Base-by-base conservation (phyloP, 2,329 filamentous ascomycete genomes). In the Aspergillus quadrilineatus region DNA sequence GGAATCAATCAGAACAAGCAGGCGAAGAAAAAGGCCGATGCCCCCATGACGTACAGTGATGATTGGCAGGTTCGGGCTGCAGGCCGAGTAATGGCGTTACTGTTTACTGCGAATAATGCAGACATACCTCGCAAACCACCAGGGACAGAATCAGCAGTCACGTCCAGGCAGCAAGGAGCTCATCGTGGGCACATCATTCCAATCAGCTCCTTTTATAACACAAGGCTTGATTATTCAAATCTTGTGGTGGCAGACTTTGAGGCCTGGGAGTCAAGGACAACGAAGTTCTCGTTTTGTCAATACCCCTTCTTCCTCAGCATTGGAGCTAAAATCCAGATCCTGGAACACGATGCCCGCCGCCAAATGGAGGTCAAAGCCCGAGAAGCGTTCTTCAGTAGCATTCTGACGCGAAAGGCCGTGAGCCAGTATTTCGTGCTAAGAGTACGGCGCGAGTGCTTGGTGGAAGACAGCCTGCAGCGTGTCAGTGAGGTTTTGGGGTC, bases 271-370 rank as follows among this genome's bases (percentile, higher is more conserved):
- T 82, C 84, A 4, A 87, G 83, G 61, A 82, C 82, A 50, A 81
- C 82, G 17, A 90, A 86, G 63, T 96, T 96, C 69, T 84, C 89
- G 0, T 96, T 97, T 68, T 96, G 92, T 69, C 90, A 96, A 69
- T 96, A 95, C 66, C 91, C 92, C 0, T 95, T 96, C 67, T 87
- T 96, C 63, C 80, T 97, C 41, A 96, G 91, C 60, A 92, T 97
- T 62, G 92, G 90, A 79, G 89, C 92, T 29, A 97, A 97, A 73
- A 96, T 94, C 57, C 88, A 88, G 62, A 93, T 96, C 46, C 79
- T 96, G 65, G 91, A 96, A 68, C 85, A 95, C 66, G 92, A 97
- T 72, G 90, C 91, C 6, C 85, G 87, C 60, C 84, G 92, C 6
- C 91, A 96, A 72, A 96, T 96, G 92, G 87, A 91, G 67, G 86